Evolutionary conservation across 257 asterid genomes (phyloP).

Genomic region (Solanum medicagineum): DNA sequence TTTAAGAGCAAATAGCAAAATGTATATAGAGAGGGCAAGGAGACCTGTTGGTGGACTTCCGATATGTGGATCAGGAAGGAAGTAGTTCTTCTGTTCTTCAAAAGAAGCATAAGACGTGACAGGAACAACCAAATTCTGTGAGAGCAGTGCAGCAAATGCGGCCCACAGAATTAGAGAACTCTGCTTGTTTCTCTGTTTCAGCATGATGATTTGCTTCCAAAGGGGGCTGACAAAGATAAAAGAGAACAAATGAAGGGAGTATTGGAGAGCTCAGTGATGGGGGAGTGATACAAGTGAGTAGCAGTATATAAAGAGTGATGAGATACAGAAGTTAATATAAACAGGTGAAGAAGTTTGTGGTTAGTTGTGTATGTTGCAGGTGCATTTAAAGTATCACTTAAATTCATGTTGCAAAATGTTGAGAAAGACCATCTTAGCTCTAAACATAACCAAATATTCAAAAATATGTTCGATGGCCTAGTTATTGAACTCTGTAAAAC

Average conservation of each 20-base stretch:
- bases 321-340: conserved; percentile 45
- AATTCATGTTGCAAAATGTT: conserved; percentile 11
- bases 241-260: neutral
- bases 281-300: conserved; percentile 5
- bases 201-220: neutral
- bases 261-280: conserved; percentile 4
- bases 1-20: neutral
- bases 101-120: conserved; percentile 20
- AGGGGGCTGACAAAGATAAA: neutral
- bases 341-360: conserved; percentile 57
- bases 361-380: conserved; percentile 48
- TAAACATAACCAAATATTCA: neutral
- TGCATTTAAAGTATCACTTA: conserved; percentile 45
- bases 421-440: neutral
- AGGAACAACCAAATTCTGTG: conserved; percentile 35
- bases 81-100: conserved; percentile 57
- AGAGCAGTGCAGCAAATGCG: conserved; percentile 33
- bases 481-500: neutral
- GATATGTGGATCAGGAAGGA: conserved; percentile 34
- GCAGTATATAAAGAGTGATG: conserved; percentile 21
- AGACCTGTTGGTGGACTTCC: conserved; percentile 42
- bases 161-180: conserved; percentile 37
- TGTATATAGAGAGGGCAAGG: neutral
- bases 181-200: conserved; percentile 30
- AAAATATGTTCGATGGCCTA: neutral